Conservation (phyloP, 2,329 filamentous ascomycete genomes). For the Cadophora sp. region DNA sequence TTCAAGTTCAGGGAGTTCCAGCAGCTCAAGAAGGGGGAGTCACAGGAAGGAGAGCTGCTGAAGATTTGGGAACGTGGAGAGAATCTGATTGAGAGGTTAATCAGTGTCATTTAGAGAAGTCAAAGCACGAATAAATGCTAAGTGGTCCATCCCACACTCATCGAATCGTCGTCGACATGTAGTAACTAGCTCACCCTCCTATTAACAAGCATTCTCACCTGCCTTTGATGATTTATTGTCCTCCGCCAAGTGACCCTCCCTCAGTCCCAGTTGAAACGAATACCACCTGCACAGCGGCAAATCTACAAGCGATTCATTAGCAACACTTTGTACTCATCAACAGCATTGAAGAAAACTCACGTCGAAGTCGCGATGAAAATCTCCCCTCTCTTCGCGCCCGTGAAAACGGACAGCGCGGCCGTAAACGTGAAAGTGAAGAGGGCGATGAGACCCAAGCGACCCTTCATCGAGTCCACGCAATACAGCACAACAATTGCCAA, state of each 20-base stretch:
- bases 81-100: too few species aligned
- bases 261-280: slow-evolving; percentile 18
- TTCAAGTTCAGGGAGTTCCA: background rate
- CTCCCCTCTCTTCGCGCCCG: slow-evolving; percentile 27
- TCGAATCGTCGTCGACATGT: too few species aligned
- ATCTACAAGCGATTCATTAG: slow-evolving; percentile 9
- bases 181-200: too few species aligned
- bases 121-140: too few species aligned
- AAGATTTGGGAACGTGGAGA: too few species aligned
- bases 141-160: too few species aligned
- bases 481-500: slow-evolving; percentile 31
- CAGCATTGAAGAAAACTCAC: slow-evolving; percentile 16
- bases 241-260: too few species aligned
- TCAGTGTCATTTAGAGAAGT: too few species aligned
- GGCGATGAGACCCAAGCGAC: slow-evolving; percentile 25
- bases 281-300: slow-evolving; percentile 28
- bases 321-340: background rate
- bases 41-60: background rate
- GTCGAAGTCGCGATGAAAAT: slow-evolving; percentile 32
- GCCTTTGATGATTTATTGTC: too few species aligned
- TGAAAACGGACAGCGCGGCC: slow-evolving; percentile 25
- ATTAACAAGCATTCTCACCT: too few species aligned
- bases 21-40: slow-evolving; percentile 7
- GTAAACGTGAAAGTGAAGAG: slow-evolving; percentile 33
- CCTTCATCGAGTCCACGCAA: slow-evolving; percentile 13